These are phyloP conservation scores for Ploettnerulaceae sp. DNA, from an alignment of 2,329 filamentous ascomycete genomes.

Conservation along the genomic window DNA sequence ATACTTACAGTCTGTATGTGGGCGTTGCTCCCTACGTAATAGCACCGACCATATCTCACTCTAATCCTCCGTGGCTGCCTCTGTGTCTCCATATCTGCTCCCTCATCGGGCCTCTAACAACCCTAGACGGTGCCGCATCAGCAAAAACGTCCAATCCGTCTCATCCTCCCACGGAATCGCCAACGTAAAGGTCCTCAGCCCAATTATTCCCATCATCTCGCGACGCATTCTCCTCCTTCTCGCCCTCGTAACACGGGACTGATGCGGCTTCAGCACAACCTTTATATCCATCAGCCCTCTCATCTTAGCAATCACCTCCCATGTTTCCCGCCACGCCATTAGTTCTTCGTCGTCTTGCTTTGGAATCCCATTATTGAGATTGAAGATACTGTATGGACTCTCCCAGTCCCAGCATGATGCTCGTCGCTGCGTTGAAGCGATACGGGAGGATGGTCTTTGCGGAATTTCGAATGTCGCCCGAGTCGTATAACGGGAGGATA, in stretches of 20 bases:
- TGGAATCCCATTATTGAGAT: conserved; percentile 14
- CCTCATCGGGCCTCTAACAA: conserved; percentile 10
- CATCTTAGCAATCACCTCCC: conserved; percentile 20
- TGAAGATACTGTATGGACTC: conserved; percentile 21
- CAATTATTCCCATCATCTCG: conserved; percentile 18
- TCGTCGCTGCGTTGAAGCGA: conserved; percentile 16
- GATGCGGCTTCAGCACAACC: conserved; percentile 16
- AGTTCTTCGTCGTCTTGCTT: conserved; percentile 15
- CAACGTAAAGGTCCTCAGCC: conserved; percentile 18
- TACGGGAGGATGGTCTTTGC: conserved; percentile 18
- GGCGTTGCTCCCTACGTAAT: too few relatives aligned
- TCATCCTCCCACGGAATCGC: conserved; percentile 18
- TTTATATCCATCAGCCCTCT: conserved; percentile 15
- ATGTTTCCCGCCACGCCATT: conserved; percentile 16
- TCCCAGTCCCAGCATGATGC: conserved; percentile 22
- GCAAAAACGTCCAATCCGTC: conserved; percentile 19
- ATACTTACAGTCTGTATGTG: too few relatives aligned
- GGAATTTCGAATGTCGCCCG: conserved; percentile 20
- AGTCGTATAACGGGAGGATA: conserved; percentile 23
- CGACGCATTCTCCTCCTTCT: conserved; percentile 18
- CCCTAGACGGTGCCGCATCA: conserved; percentile 14
- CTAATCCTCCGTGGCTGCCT: too few relatives aligned
- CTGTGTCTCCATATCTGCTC: conserved; percentile 3
- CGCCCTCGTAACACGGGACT: conserved; percentile 9
- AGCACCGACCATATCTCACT: too few relatives aligned